These are phyloP conservation scores for Leishmania braziliensis DNA, from an alignment of 208 protist genomes.

Conservation along the genomic window DNA sequence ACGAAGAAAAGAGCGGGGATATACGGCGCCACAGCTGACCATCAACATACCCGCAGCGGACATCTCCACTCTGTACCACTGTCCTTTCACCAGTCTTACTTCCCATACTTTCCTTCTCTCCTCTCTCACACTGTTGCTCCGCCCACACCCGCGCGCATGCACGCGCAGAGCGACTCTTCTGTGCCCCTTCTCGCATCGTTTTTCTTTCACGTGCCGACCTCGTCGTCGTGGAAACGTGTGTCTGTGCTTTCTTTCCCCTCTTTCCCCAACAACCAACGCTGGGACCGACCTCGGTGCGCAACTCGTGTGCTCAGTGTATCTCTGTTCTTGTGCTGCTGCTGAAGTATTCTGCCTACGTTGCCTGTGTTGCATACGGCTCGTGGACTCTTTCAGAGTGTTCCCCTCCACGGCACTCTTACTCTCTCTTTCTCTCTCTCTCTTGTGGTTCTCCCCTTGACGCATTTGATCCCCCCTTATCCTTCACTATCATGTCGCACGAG, in stretches of 20 bases:
- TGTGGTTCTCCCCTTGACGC: background rate
- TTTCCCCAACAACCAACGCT: background rate
- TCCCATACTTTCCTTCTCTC: background rate
- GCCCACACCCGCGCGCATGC: background rate
- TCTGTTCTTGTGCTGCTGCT: background rate
- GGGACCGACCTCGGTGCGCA: background rate
- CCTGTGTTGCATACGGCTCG: background rate
- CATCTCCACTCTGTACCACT: background rate
- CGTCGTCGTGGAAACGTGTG: background rate
- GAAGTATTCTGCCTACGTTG: background rate
- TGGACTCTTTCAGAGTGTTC: no score
- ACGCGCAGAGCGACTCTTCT: background rate
- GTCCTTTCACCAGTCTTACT: background rate
- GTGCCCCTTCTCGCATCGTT: background rate
- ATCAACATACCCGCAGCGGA: background rate
- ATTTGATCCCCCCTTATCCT: background rate
- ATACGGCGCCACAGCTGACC: background rate
- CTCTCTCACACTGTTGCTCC: background rate
- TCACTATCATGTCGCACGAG: constrained; percentile 54
- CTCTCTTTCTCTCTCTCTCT: background rate
- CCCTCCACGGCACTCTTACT: background rate
- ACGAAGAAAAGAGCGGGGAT: background rate
- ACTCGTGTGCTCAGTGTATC: background rate
- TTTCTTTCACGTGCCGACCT: background rate
- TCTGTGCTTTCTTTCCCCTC: background rate